A percentile compares a stretch with the other conserved stretches of the same genome.
These are phyloP conservation scores for Venturiaceae sp. DNA, from an alignment of 2,329 filamentous ascomycete genomes.

Conservation along the genomic window DNA sequence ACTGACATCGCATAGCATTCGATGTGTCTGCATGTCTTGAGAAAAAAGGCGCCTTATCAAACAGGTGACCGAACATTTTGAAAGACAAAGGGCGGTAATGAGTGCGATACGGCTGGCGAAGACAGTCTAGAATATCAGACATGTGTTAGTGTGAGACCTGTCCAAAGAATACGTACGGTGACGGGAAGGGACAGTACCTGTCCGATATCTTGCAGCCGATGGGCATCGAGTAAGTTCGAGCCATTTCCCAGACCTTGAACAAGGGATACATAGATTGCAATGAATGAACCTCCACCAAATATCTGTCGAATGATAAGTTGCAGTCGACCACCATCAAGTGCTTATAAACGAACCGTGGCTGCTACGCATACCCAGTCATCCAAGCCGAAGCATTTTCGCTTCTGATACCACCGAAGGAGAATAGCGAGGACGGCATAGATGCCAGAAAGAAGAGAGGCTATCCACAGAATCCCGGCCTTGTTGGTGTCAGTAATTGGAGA, in stretches of 20 bases:
- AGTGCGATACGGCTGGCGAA: constrained; percentile 12
- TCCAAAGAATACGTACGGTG: too few species aligned
- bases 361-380: constrained; percentile 19
- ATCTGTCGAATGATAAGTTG: background rate
- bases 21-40: constrained; percentile 16
- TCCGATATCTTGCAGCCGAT: background rate
- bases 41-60: constrained; percentile 20
- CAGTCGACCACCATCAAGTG: background rate
- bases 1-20: constrained; percentile 15
- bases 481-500: constrained; percentile 14
- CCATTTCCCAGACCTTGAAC: constrained; percentile 8
- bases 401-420: constrained; percentile 15
- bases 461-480: constrained; percentile 18
- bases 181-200: constrained; percentile 2
- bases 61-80: constrained; percentile 18
- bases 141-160: background rate
- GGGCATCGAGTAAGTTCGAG: background rate
- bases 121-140: constrained; percentile 7
- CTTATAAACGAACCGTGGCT: constrained; percentile 4
- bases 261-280: constrained; percentile 6
- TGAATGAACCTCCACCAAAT: background rate
- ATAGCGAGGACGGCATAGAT: constrained; percentile 17
- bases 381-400: constrained; percentile 16
- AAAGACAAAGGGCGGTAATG: constrained; percentile 14
- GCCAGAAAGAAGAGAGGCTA: constrained; percentile 16